A percentile compares a stretch with the other conserved stretches of the same genome.
These are phyloP conservation scores for Peronosclerospora sorghi DNA, from an alignment of 352 stramenopile genomes.

Conservation along the genomic window DNA sequence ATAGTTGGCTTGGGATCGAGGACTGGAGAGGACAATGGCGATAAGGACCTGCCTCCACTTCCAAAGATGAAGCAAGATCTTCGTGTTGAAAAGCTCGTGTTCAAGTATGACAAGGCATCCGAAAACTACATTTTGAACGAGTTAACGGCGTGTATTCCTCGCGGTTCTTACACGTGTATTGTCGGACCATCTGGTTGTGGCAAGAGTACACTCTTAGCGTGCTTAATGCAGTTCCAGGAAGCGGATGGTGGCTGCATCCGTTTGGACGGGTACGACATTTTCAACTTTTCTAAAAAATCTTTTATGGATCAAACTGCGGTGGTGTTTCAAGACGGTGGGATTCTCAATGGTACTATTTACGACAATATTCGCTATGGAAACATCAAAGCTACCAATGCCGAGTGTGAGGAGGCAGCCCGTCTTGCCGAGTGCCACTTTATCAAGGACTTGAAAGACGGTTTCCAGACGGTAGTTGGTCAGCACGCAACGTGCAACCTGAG, in stretches of 20 bases:
- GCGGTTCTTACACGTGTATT: slow-evolving; percentile 78
- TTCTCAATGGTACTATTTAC: slow-evolving; percentile 81
- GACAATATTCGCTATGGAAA: slow-evolving; percentile 85
- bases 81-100: slow-evolving; percentile 69
- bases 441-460: slow-evolving; percentile 66
- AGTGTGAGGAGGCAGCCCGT: slow-evolving; percentile 72
- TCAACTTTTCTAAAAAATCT: slow-evolving; percentile 79
- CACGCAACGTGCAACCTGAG: slow-evolving; percentile 81
- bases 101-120: slow-evolving; percentile 80
- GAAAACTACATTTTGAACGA: slow-evolving; percentile 80
- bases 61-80: slow-evolving; percentile 79
- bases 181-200: slow-evolving; percentile 76
- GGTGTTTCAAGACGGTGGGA: slow-evolving; percentile 81
- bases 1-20: slow-evolving; percentile 45
- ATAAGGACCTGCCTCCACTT: slow-evolving; percentile 59
- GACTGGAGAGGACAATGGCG: slow-evolving; percentile 27
- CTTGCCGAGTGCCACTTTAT: slow-evolving; percentile 82
- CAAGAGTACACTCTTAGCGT: slow-evolving; percentile 81
- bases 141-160: slow-evolving; percentile 50
- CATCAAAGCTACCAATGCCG: slow-evolving; percentile 47
- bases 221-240: slow-evolving; percentile 84
- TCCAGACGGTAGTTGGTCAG: slow-evolving; percentile 74
- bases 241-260: slow-evolving; percentile 71
- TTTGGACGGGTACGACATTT: slow-evolving; percentile 73
- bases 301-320: slow-evolving; percentile 83